Conservation (phyloP, 192 early-diverging fungal species). For the Glomus cerebriforme region DNA sequence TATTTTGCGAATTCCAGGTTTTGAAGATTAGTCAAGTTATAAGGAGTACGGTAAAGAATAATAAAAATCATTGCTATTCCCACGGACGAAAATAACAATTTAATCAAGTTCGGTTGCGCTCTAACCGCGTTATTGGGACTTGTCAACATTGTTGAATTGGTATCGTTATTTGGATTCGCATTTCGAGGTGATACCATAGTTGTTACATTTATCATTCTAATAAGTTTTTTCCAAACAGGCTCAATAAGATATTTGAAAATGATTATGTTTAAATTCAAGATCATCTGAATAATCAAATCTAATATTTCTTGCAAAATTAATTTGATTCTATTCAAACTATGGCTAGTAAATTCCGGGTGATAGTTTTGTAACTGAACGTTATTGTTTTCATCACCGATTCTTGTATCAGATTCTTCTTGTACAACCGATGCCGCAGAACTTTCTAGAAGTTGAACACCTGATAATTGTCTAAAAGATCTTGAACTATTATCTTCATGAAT, state of each 20-base stretch:
- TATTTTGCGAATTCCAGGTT: neutral
- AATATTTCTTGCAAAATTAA: neutral
- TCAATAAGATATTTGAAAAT: neutral
- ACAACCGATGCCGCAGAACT: neutral
- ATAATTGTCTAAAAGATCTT: neutral
- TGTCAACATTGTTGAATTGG: neutral
- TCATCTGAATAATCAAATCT: neutral
- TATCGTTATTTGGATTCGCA: neutral
- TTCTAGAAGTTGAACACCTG: neutral
- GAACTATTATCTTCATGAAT: neutral
- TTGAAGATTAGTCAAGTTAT: neutral
- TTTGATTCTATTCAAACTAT: neutral
- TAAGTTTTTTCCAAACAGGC: neutral
- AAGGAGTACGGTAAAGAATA: neutral
- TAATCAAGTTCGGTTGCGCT: neutral
- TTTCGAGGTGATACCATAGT: neutral
- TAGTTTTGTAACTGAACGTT: neutral
- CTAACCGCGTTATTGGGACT: neutral
- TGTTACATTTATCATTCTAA: neutral
- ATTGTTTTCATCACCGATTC: neutral
- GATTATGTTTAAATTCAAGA: neutral
- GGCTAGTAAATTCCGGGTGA: neutral
- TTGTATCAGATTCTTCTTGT: neutral
- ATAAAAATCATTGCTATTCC: neutral
- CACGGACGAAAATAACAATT: neutral